A percentile compares a stretch with the other conserved stretches of the same genome.
Evolutionary conservation across 2,329 filamentous ascomycete genomes (phyloP).

Genomic region (Venturia pyrina): DNA sequence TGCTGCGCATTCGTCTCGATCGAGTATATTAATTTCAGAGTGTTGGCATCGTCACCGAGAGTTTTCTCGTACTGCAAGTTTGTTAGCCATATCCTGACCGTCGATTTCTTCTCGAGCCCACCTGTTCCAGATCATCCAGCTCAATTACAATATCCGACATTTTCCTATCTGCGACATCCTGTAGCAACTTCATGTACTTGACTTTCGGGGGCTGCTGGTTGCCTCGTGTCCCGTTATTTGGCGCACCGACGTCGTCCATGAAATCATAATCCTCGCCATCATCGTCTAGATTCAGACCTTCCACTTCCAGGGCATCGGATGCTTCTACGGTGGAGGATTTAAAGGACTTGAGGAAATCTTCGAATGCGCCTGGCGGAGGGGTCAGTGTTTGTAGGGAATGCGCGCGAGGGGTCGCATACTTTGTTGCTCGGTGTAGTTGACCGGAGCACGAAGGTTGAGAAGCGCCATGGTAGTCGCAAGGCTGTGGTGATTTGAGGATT

Average conservation of each 20-base stretch:
- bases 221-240: constrained; percentile 39
- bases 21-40: constrained; percentile 63
- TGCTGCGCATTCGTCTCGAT: constrained; percentile 89
- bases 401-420: constrained; percentile 37
- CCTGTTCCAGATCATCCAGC: constrained; percentile 72
- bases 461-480: constrained; percentile 62
- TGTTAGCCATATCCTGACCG: constrained; percentile 13
- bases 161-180: constrained; percentile 74
- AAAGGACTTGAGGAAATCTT: constrained; percentile 80
- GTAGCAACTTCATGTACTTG: constrained; percentile 84
- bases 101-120: constrained; percentile 32
- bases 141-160: constrained; percentile 74
- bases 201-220: constrained; percentile 50
- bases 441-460: constrained; percentile 64
- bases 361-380: constrained; percentile 57
- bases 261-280: constrained; percentile 90
- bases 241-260: constrained; percentile 70
- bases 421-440: constrained; percentile 83
- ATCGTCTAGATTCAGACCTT: constrained; percentile 76
- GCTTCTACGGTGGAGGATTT: constrained; percentile 67
- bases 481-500: background rate
- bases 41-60: constrained; percentile 47
- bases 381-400: constrained; percentile 23
- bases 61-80: constrained; percentile 62
- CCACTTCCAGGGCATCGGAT: constrained; percentile 72